A percentile compares a stretch with the other conserved stretches of the same genome.
Evolutionary conservation across 1,284 basidiomycete species (phyloP).

Genomic region (Fistulinella staudtii): DNA sequence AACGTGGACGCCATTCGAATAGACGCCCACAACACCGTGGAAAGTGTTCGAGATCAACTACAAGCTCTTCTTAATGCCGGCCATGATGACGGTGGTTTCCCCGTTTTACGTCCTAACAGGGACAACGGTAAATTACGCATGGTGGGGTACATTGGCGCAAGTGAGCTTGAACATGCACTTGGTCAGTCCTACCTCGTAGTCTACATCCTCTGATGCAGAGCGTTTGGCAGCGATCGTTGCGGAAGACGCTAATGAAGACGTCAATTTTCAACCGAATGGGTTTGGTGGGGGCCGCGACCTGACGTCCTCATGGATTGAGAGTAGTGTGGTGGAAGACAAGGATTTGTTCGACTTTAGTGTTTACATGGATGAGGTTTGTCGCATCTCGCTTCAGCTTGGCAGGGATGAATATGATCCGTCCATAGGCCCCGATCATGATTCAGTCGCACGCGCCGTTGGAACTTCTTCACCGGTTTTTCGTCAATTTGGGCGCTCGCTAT

Average conservation of each 20-base stretch:
- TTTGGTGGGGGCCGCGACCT: slow-evolving; percentile 39
- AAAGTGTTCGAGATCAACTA: slow-evolving; percentile 65
- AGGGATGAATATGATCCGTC: slow-evolving; percentile 1
- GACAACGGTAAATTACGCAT: slow-evolving; percentile 56
- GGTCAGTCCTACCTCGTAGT: slow-evolving; percentile 45
- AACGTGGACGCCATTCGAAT: slow-evolving; percentile 65
- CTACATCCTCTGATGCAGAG: background rate
- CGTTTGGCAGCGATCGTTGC: slow-evolving; percentile 61
- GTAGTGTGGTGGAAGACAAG: slow-evolving; percentile 22
- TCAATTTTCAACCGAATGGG: slow-evolving; percentile 60
- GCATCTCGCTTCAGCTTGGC: background rate
- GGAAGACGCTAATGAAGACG: slow-evolving; percentile 62
- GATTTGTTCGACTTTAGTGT: slow-evolving; percentile 83
- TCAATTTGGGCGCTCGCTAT: slow-evolving; percentile 88
- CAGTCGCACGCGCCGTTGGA: slow-evolving; percentile 83
- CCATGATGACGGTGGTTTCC: slow-evolving; percentile 85
- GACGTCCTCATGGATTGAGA: slow-evolving; percentile 56
- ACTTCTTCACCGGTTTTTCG: slow-evolving; percentile 87
- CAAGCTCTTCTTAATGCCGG: slow-evolving; percentile 55
- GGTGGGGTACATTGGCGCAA: slow-evolving; percentile 90
- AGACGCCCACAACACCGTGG: slow-evolving; percentile 69
- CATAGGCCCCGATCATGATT: slow-evolving; percentile 80
- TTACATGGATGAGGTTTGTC: slow-evolving; percentile 83
- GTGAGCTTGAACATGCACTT: slow-evolving; percentile 92
- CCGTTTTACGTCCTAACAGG: slow-evolving; percentile 58